Evolutionary conservation across 2,329 filamentous ascomycete genomes (phyloP), one percentile per base, ranked within the genome.

Genomic region (Ceratocystis alfenasii): DNA sequence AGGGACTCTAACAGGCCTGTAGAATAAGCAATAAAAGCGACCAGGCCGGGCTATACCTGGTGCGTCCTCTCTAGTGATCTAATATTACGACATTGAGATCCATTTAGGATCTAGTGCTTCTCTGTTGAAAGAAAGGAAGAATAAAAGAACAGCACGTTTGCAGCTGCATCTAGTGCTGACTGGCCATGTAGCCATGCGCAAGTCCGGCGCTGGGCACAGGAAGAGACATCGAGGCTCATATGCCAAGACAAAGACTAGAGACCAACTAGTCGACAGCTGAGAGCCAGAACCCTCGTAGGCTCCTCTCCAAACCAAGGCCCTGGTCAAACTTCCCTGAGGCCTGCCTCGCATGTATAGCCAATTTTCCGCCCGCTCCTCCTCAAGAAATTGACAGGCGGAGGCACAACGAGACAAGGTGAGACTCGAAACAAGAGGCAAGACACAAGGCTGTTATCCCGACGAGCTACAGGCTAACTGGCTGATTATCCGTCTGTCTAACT

Each of bases 1-100:
- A 41, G 36, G 36, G 36, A 41, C 36, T 41, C 36, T 15, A 12
- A 4, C 36, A 41, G 12, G 36, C 36, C 36, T 12, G 36, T 41
- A 50, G 22, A 50, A 22, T n/a, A 55, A 55, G 20, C 20, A 55
- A 25, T 15, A 55, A 55, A 55, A 30, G 12, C 22, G 22, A 15
- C 50, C 25, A 55, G 20, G 50, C 12, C 50, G 25, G 25, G 20
- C 50, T 55, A 53, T 20, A 33, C 48, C 20, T 53, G 1, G 12
- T 15, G 44, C 44, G 44, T 55, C 22, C 22, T 33, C 15, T 57
- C 53, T 57, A 33, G 53, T 17, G 28, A 30, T 33, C 53, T 30
- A 57, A 57, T 57, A 57, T 57, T 57, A 28, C 53, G 28, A 57
- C 53, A 57, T 57, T 57, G 53, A 57, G 53, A 57, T 57, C 53